These are phyloP conservation scores for Wallacemonas sp. DNA, from an alignment of 208 protist species.

Conservation along the genomic window DNA sequence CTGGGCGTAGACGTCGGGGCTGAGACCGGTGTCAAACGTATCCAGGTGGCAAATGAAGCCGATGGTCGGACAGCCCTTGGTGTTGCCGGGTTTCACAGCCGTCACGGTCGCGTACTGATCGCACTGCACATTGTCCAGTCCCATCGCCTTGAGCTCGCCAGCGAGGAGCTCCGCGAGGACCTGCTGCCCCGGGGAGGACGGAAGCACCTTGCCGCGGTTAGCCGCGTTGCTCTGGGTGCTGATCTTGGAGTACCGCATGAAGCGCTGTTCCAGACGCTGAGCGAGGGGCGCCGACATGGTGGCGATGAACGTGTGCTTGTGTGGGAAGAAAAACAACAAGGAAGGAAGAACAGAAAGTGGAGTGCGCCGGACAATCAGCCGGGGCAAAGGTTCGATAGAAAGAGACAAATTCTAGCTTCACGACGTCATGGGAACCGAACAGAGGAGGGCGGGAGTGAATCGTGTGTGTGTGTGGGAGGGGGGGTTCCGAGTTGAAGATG, in stretches of 20 bases:
- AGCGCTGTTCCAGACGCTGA: constrained; percentile 58
- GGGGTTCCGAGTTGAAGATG: too few species aligned
- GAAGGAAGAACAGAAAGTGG: neutral
- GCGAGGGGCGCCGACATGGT: constrained; percentile 36
- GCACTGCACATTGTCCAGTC: constrained; percentile 50
- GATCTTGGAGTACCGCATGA: constrained; percentile 81
- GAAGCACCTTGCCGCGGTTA: constrained; percentile 59
- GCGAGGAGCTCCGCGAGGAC: constrained; percentile 76
- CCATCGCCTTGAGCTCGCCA: constrained; percentile 43
- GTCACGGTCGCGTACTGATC: constrained; percentile 78
- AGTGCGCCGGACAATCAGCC: too few species aligned
- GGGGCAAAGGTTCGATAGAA: too few species aligned
- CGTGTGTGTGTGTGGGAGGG: too few species aligned
- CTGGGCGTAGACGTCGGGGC: constrained; percentile 68
- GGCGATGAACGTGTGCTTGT: neutral
- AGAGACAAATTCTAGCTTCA: too few species aligned
- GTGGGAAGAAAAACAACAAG: constrained; percentile 13
- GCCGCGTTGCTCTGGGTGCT: constrained; percentile 61
- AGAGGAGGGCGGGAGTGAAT: too few species aligned
- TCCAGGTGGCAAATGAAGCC: constrained; percentile 88
- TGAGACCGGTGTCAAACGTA: constrained; percentile 76
- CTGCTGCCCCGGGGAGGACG: constrained; percentile 78
- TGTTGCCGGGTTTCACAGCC: constrained; percentile 65
- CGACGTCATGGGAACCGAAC: too few species aligned
- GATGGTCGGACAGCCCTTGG: constrained; percentile 53